Evolutionary conservation across 208 protist genomes (phyloP).

Genomic region (Trypanosoma vivax): DNA sequence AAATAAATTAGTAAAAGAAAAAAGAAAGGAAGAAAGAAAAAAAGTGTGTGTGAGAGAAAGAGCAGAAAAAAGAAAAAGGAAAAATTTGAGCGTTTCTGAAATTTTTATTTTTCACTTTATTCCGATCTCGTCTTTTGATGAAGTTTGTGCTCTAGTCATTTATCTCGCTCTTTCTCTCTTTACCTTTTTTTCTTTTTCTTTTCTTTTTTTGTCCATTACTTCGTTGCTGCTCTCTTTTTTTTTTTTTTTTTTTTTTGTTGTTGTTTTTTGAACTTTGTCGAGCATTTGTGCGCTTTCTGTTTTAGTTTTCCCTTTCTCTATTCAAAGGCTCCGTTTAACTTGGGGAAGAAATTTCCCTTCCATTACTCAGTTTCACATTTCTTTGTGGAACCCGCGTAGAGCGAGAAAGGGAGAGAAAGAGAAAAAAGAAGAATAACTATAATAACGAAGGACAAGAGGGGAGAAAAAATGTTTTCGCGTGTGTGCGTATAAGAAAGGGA

Average conservation of each 20-base stretch:
- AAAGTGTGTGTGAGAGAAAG: background rate
- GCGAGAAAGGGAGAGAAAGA: background rate
- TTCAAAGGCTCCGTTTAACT: too few species aligned
- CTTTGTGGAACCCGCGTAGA: background rate
- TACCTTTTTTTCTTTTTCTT: slow-evolving; percentile 15
- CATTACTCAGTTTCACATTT: too few species aligned
- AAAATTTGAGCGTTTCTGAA: background rate
- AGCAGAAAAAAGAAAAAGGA: slow-evolving; percentile 1
- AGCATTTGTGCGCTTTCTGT: too few species aligned
- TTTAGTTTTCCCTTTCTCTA: too few species aligned
- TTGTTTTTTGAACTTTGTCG: slow-evolving; percentile 1
- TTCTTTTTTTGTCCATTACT: slow-evolving; percentile 19
- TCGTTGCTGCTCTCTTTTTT: background rate
- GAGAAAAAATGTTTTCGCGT: background rate
- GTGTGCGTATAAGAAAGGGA: background rate
- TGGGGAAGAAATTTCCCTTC: too few species aligned
- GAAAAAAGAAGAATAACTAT: background rate
- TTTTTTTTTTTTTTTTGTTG: slow-evolving; percentile 14
- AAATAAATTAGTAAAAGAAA: background rate
- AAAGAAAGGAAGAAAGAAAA: slow-evolving; percentile 2
- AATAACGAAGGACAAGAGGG: background rate
- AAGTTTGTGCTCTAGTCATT: too few species aligned
- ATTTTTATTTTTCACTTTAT: slow-evolving; percentile 17
- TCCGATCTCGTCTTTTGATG: too few species aligned
- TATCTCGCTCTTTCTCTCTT: background rate